Percentiles rank a stretch among this genome's conserved stretches.
Conservation (phyloP, 2,329 filamentous ascomycete species). For the Sporothrix variecibatus region DNA sequence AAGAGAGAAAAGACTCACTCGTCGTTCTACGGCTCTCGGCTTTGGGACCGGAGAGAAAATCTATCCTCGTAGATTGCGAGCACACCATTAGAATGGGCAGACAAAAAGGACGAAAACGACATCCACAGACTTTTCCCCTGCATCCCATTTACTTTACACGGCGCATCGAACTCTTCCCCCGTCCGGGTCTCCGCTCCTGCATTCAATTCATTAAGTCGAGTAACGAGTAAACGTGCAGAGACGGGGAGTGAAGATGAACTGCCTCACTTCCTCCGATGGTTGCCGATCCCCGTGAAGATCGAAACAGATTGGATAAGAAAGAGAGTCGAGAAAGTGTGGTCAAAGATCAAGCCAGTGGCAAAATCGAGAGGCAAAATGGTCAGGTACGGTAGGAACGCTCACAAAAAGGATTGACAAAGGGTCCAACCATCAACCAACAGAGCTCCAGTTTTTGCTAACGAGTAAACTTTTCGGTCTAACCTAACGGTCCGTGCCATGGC, state of each 20-base stretch:
- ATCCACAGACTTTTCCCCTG: background rate
- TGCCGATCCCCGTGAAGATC: background rate
- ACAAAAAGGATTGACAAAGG: background rate
- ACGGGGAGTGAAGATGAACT: background rate
- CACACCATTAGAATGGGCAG: background rate
- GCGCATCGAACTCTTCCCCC: background rate
- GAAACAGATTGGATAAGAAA: background rate
- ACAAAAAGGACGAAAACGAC: background rate
- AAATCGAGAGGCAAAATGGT: background rate
- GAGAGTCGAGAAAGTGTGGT: background rate
- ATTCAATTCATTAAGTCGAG: background rate
- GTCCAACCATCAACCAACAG: background rate
- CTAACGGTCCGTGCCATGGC: conserved; percentile 15
- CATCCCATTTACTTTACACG: background rate
- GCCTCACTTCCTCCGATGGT: background rate
- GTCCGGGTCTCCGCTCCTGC: background rate
- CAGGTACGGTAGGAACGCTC: background rate
- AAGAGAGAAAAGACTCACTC: background rate
- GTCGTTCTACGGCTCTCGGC: background rate
- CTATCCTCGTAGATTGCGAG: background rate
- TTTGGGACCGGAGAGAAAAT: background rate
- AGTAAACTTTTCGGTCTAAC: background rate
- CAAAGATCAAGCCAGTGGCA: background rate
- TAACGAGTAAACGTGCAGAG: background rate
- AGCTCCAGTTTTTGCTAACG: background rate